Conservation (phyloP, 1,284 basidiomycete genomes). For the Vanrija pseudolonga region DNA sequence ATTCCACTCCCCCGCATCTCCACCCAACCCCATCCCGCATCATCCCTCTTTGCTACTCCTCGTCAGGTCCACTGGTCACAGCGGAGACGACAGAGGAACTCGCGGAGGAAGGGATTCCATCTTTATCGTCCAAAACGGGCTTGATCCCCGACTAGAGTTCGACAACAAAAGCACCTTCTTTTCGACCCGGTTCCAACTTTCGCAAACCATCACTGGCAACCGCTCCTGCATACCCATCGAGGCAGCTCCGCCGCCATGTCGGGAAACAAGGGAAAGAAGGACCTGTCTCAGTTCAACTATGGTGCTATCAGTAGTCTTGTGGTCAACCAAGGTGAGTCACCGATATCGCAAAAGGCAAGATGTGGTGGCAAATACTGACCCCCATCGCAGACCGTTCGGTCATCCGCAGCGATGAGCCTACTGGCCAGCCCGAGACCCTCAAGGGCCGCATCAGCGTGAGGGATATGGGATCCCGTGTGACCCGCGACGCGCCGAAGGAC, state of each 20-base stretch:
- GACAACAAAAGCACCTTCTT: neutral
- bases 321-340: conserved; percentile 61
- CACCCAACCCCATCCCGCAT: no score
- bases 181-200: neutral
- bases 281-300: conserved; percentile 84
- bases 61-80: no score
- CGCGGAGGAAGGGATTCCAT: neutral
- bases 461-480: conserved; percentile 91
- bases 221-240: neutral
- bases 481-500: conserved; percentile 80
- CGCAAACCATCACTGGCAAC: neutral
- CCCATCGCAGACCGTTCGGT: conserved; percentile 43
- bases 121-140: neutral
- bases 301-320: conserved; percentile 82
- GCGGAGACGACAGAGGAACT: neutral
- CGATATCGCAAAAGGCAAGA: neutral
- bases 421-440: conserved; percentile 90
- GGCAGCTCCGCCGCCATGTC: conserved; percentile 39
- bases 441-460: conserved; percentile 83
- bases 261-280: conserved; percentile 51
- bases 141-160: no score
- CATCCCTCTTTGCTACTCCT: no score
- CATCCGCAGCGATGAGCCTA: conserved; percentile 86
- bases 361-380: conserved; percentile 1
- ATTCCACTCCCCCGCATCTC: neutral